Evolutionary conservation across 192 early-diverging fungal species (phyloP), one percentile per base, ranked within the genome.

Genomic region (Coemansia sp.): DNA sequence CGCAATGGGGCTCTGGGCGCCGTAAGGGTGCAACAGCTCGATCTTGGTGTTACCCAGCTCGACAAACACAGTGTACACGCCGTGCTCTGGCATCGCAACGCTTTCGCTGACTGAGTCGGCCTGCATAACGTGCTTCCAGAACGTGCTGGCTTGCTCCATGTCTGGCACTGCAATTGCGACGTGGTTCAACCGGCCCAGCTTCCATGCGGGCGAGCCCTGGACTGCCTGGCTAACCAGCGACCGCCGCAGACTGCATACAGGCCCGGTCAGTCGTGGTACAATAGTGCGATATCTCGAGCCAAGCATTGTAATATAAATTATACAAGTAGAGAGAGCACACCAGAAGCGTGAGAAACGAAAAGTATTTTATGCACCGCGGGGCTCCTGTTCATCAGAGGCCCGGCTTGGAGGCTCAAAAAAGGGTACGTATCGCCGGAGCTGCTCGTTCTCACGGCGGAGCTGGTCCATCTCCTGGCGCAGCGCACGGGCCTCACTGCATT

Each of bases 41-140:
- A 92, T 89, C 79, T 93, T 93, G 47, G 92, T 93, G 76, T 93
- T 92, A 6, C 90, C 92, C 50, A 93, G 80, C 62, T 90, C 84
- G 3, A 93, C 88, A 83, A 93, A 93, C 2, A 93, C 89, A 2
- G 92, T 93, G 73, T 88, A 90, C 10, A 93, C 92, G 19, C 92
- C 92, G 68, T 93, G 92, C 57, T 93, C 90, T 10, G 90, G 90
- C 48, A 88, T 71, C 21, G 88, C 85, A 38, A 87, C 85, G 53
- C 84, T 83, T 32, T 83, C 89, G 67, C 87, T 88, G 68, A 91
- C 88, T 48, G 85, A 66, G 27, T 85, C 90, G 2, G 87, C 85
- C 19, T 65, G 60, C 82, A 93, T 73, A 21, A 92, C 75, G 57
- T 90, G 76, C 49, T 79, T 79, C 76, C 91, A 93, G 65, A 93